phyloP scores from a whole-genome alignment of 495 filamentous ascomycete species.

The Penicillium argentinense region DNA sequence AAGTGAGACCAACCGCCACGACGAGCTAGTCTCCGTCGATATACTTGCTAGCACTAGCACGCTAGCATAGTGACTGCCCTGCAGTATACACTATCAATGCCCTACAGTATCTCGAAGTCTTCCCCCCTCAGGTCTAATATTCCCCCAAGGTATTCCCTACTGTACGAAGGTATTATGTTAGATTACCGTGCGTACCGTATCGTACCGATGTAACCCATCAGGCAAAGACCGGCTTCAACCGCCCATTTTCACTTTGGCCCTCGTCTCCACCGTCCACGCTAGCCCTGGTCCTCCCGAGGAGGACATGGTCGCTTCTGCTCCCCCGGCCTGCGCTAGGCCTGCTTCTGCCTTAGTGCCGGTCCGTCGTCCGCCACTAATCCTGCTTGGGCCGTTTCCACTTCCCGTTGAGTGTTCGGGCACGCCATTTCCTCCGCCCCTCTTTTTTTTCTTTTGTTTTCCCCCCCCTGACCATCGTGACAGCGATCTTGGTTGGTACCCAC shows the following conservation, averaged over 20 bases:
- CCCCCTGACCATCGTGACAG: constrained; percentile 15
- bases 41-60: too few species aligned
- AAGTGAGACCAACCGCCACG: too few species aligned
- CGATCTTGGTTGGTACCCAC: constrained; percentile 41
- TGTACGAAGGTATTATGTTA: too few species aligned
- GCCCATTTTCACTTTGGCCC: constrained; percentile 21
- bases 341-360: constrained; percentile 25
- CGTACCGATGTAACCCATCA: neutral
- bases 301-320: constrained; percentile 29
- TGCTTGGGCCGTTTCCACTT: constrained; percentile 17
- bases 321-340: constrained; percentile 43
- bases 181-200: too few species aligned
- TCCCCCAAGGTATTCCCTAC: too few species aligned
- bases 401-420: constrained; percentile 39
- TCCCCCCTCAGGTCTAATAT: too few species aligned
- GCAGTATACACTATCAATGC: too few species aligned
- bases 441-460: constrained; percentile 5
- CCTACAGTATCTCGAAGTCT: too few species aligned
- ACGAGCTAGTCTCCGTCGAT: too few species aligned
- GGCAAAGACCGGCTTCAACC: constrained; percentile 35
- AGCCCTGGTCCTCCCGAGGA: constrained; percentile 34
- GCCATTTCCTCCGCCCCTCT: constrained; percentile 31
- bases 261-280: constrained; percentile 10
- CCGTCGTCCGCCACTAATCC: constrained; percentile 19
- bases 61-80: too few species aligned